Percentiles rank a stretch among this genome's conserved stretches.
Evolutionary conservation across 2,329 filamentous ascomycete species (phyloP).

Genomic region (Penicillium sp.): DNA sequence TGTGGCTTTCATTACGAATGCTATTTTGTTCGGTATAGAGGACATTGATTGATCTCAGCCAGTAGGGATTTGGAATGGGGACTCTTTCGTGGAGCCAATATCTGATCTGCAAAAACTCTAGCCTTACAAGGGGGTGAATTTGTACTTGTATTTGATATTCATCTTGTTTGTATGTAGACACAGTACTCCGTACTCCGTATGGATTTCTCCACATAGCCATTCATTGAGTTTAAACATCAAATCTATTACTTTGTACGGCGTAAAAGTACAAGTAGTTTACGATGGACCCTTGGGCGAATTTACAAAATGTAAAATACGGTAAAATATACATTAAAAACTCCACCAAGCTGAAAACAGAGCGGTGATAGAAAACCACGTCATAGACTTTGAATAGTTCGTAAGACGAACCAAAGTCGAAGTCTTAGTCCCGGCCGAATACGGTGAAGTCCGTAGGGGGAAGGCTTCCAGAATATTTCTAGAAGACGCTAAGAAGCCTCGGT

Average conservation of each 20-base stretch:
- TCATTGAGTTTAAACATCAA: too few species aligned
- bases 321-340: neutral
- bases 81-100: neutral
- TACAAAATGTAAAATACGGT: neutral
- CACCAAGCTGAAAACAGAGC: slow-evolving; percentile 9
- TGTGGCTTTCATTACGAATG: neutral
- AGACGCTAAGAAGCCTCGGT: slow-evolving; percentile 26
- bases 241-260: neutral
- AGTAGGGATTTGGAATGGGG: neutral
- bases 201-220: too few species aligned
- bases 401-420: neutral
- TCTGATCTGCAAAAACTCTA: neutral
- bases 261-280: neutral
- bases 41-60: neutral
- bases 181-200: too few species aligned
- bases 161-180: too few species aligned
- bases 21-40: neutral
- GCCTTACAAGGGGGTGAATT: neutral
- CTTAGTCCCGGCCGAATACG: neutral
- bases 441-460: slow-evolving; percentile 23
- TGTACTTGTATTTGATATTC: too few species aligned
- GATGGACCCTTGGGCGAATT: too few species aligned
- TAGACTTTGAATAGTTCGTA: slow-evolving; percentile 7
- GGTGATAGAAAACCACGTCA: slow-evolving; percentile 9
- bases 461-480: slow-evolving; percentile 35